phyloP scores from a whole-genome alignment of 495 filamentous ascomycete species.

The Trichodelitschia bisporula region DNA sequence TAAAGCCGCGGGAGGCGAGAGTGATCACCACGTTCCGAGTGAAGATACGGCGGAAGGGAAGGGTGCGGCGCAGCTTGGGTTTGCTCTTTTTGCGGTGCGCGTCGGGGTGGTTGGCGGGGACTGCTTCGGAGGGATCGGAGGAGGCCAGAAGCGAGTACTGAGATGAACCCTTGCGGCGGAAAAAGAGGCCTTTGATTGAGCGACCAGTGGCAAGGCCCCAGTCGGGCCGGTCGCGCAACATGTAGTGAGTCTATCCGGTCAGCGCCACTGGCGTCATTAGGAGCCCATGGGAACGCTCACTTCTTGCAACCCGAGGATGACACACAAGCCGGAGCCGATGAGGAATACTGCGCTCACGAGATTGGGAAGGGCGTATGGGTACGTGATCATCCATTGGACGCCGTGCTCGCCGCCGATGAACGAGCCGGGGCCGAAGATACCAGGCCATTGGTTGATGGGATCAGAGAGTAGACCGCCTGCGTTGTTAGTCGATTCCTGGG shows the following conservation, averaged over 20 bases:
- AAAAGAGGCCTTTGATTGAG: slow-evolving; percentile 16
- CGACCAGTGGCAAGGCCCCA: slow-evolving; percentile 25
- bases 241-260: slow-evolving; percentile 25
- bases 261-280: too few species aligned
- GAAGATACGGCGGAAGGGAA: slow-evolving; percentile 42
- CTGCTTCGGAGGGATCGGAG: slow-evolving; percentile 6
- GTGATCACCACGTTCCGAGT: slow-evolving; percentile 36
- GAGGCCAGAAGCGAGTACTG: slow-evolving; percentile 3
- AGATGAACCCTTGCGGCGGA: slow-evolving; percentile 6
- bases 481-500: slow-evolving; percentile 9
- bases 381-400: slow-evolving; percentile 37
- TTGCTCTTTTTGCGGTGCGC: slow-evolving; percentile 1
- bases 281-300: slow-evolving; percentile 20
- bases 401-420: slow-evolving; percentile 24
- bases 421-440: slow-evolving; percentile 35
- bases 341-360: slow-evolving; percentile 47
- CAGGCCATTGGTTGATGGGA: slow-evolving; percentile 36
- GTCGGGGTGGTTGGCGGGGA: slow-evolving; percentile 4
- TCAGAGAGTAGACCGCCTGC: slow-evolving; percentile 53
- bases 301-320: slow-evolving; percentile 48
- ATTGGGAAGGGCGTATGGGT: slow-evolving; percentile 55
- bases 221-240: slow-evolving; percentile 20
- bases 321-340: slow-evolving; percentile 23
- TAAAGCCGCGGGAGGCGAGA: slow-evolving; percentile 34
- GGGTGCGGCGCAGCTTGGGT: slow-evolving; percentile 12